Conservation (phyloP, 2,329 filamentous ascomycete genomes). For the Fusarium liriodendri region DNA sequence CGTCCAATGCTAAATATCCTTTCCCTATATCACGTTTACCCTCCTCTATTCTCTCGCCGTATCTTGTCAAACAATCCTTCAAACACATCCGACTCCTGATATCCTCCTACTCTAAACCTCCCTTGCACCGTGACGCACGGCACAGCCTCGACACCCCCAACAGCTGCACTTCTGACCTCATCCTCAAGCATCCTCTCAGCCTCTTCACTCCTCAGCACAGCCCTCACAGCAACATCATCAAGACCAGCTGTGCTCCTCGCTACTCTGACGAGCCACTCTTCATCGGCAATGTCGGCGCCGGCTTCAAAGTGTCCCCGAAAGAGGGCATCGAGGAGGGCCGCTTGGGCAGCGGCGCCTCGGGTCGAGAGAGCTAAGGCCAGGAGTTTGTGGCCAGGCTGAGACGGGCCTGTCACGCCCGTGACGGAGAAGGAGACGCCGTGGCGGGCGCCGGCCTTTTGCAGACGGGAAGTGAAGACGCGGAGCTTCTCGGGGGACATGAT, state of each 20-base stretch:
- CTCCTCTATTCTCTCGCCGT: constrained; percentile 24
- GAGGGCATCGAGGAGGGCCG: constrained; percentile 55
- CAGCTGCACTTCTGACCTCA: constrained; percentile 44
- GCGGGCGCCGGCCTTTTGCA: constrained; percentile 47
- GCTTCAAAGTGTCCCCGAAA: constrained; percentile 56
- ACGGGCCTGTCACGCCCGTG: constrained; percentile 57
- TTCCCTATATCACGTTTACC: neutral
- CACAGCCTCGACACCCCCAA: constrained; percentile 68
- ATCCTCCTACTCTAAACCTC: constrained; percentile 75
- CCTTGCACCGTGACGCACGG: constrained; percentile 80
- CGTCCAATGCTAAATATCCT: neutral
- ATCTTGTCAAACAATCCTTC: constrained; percentile 74
- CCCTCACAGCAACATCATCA: constrained; percentile 39
- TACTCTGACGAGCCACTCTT: constrained; percentile 50
- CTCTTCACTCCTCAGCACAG: constrained; percentile 46
- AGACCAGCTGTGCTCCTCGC: constrained; percentile 49
- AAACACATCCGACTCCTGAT: constrained; percentile 75
- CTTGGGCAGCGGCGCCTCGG: constrained; percentile 49
- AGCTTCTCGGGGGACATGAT: constrained; percentile 44
- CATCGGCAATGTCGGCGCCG: constrained; percentile 56
- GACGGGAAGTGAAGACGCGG: constrained; percentile 44
- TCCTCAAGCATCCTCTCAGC: constrained; percentile 45
- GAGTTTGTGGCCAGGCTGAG: constrained; percentile 60
- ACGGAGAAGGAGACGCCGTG: constrained; percentile 55
- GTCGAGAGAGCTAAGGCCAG: constrained; percentile 53